Evolutionary conservation across 306 rosid species (phyloP), one percentile per base, ranked within the genome.

Genomic region (Rubus idaeus): DNA sequence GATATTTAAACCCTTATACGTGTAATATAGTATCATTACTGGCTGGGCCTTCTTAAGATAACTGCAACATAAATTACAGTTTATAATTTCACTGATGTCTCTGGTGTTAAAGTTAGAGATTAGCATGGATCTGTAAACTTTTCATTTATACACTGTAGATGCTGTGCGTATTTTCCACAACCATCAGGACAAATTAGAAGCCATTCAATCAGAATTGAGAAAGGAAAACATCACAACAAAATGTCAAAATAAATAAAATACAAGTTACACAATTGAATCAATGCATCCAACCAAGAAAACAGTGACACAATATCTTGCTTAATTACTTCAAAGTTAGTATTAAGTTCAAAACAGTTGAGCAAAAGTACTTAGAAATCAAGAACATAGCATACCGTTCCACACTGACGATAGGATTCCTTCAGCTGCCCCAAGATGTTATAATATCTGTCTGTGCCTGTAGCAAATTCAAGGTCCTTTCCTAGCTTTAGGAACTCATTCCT

Each of bases 401-500:
- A 89, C 45, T 70, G 88, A 41, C 72, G 87, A 84, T 88, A 92
- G 55, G 96, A 88, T 50, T 92, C 96, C 87, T 66, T 91, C 72
- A 96, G 75, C 82, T 89, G 96, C 78, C 42, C 90, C 79, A 76
- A 9, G 80, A 88, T 63, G 68, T 75, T 82, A 66, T 76, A 73
- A 79, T 91, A 91, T 81, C 85, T 88, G 62, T 86, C 94, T 79
- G 76, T 88, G 78, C 85, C 91, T 78, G 81, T 81, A 66, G 96
- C 87, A 72, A 63, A 40, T 13, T 87, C 87, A 20, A 95, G 88
- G 71, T 88, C 97, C 71, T 78, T 77, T 73, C 91, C 98, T 3
- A 91, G 87, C 80, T 91, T 88, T 37, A 80, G 76, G 83, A 96
- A 92, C 77, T 83, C 92, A 39, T 49, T 77, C 90, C 99, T 95